Conservation (phyloP, 495 filamentous ascomycete species). For the Daldinia decipiens region DNA sequence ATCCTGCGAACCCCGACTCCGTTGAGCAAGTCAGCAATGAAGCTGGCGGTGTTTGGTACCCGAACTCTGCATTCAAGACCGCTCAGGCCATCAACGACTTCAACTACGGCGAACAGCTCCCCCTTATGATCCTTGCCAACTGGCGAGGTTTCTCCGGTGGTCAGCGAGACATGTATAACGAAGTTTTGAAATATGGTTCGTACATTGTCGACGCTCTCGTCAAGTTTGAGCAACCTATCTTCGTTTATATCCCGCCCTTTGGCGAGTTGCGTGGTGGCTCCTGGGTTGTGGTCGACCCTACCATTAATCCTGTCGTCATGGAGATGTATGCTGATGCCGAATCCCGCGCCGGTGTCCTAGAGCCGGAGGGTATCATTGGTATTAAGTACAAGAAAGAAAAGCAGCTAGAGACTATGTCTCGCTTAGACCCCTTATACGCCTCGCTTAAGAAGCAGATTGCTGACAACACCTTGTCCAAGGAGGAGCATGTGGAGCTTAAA, state of each 20-base stretch:
- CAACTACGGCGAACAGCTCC: constrained; percentile 98
- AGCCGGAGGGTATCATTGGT: constrained; percentile 96
- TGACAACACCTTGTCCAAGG: constrained; percentile 73
- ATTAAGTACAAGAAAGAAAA: constrained; percentile 99
- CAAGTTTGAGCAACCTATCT: constrained; percentile 98
- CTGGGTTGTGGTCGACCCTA: constrained; percentile 98
- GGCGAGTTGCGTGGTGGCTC: constrained; percentile 98
- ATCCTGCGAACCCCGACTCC: constrained; percentile 97
- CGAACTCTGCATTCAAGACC: constrained; percentile 99
- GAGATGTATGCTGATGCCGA: constrained; percentile 99
- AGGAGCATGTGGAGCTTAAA: constrained; percentile 82
- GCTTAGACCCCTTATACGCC: constrained; percentile 84
- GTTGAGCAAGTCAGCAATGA: constrained; percentile 92
- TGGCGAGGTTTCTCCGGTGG: constrained; percentile 99
- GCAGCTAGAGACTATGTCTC: constrained; percentile 98
- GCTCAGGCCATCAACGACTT: constrained; percentile 98
- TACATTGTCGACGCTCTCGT: constrained; percentile 98
- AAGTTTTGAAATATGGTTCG: constrained; percentile 98
- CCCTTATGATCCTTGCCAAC: constrained; percentile 98
- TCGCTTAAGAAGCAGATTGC: constrained; percentile 79
- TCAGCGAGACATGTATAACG: constrained; percentile 99
- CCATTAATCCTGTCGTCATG: constrained; percentile 96
- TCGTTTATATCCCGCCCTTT: constrained; percentile 97
- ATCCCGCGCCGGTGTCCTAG: constrained; percentile 93
- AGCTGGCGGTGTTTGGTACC: constrained; percentile 99